A percentile compares a stretch with the other conserved stretches of the same genome.
phyloP scores from a whole-genome alignment of 176 grass and related monocot species.

The Musa schizocarpa region DNA sequence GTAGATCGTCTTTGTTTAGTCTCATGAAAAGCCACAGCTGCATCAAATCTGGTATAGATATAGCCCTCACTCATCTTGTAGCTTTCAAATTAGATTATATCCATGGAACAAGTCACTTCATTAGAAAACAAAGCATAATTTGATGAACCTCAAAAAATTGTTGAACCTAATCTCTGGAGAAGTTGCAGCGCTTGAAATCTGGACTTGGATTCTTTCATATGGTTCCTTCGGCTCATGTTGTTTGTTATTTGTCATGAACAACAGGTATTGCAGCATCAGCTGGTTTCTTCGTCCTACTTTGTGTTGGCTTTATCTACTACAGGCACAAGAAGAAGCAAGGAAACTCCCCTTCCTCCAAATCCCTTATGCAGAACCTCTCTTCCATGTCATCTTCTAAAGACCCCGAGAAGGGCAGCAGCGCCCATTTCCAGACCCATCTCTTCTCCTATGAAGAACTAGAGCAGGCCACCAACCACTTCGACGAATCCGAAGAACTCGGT shows the following conservation, averaged over 20 bases:
- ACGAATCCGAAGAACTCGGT: background rate
- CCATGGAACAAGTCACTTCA: no score
- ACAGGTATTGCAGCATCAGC: background rate
- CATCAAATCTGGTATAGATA: no score
- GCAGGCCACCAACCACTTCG: background rate
- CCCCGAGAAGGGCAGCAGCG: background rate
- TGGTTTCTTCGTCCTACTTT: background rate
- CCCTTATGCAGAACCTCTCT: background rate
- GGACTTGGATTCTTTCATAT: background rate
- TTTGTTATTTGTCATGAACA: background rate
- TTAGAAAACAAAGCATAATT: background rate
- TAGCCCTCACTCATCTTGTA: no score
- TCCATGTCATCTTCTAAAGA: background rate
- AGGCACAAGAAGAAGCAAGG: background rate
- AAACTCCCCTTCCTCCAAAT: background rate
- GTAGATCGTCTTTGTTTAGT: background rate
- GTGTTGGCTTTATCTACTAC: background rate
- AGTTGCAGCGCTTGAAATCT: background rate
- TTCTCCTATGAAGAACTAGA: constrained; percentile 1
- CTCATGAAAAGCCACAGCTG: background rate
- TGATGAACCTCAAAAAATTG: background rate
- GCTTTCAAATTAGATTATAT: no score
- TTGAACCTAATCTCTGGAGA: background rate
- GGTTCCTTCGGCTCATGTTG: background rate
- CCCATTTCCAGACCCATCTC: background rate